Evolutionary conservation across 208 protist genomes (phyloP).

Genomic region (Acanthamoeba quina): DNA sequence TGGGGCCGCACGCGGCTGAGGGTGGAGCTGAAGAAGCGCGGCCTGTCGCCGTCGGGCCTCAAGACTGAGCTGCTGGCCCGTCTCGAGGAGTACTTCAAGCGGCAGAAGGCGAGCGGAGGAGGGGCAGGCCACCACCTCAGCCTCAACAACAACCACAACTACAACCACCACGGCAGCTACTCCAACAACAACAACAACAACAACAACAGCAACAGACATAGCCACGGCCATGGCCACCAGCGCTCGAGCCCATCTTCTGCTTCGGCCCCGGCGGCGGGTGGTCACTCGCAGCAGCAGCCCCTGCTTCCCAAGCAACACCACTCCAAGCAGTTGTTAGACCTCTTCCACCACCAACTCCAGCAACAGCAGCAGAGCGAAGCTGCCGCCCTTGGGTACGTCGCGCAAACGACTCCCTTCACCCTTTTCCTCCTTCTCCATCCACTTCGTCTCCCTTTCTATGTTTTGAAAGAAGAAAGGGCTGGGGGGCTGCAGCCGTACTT

Average conservation of each 20-base stretch:
- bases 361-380: conserved; percentile 3
- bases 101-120: conserved; percentile 13
- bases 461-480: not conserved
- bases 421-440: not conserved
- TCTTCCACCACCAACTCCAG: conserved; percentile 45
- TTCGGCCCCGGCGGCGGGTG: not conserved
- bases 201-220: not conserved
- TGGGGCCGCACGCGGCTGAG: conserved; percentile 56
- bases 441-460: not conserved
- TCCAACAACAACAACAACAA: not conserved
- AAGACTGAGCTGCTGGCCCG: conserved; percentile 61
- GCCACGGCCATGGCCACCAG: not conserved
- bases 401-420: not conserved
- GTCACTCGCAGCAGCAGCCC: not conserved
- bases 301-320: conserved; percentile 44
- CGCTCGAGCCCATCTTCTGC: not conserved
- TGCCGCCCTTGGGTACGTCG: not conserved
- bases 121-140: not conserved
- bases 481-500: not conserved
- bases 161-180: not conserved
- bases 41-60: conserved; percentile 61
- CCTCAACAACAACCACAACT: not conserved
- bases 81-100: conserved; percentile 68
- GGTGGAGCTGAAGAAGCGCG: conserved; percentile 46
- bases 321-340: conserved; percentile 49